Base-by-base conservation (phyloP, 2,329 filamentous ascomycete species). In the Sphaerulina vaccinii region DNA sequence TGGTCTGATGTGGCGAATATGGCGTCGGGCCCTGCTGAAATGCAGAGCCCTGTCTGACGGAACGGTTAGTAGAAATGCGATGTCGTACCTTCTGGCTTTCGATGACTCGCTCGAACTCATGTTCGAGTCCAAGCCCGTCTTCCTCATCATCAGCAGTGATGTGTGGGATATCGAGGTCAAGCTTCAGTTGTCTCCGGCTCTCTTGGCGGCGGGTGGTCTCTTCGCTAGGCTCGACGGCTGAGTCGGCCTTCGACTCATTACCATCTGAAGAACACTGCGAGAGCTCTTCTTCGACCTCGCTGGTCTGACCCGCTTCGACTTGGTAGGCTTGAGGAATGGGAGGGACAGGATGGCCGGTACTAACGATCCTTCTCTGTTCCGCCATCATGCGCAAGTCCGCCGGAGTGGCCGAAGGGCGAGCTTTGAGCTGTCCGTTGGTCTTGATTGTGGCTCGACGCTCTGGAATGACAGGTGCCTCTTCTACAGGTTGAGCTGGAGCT, bases 71-170 rank as follows among this genome's bases (percentile, higher is more conserved):
- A 46, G 22, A 46, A 49, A 33, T 37, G 27, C 24, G 35, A 42
- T 58, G 27, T 74, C 77, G 76, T 80, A 96, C 91, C 90, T 97
- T 97, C 87, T 96, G 91, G 69, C 86, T 82, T 75, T 96, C 90
- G 64, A 97, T 95, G 50, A 97, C 88, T 55, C 92, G 83, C 65
- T 97, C 90, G 71, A 97, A 96, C 69, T 96, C 93, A 64, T 88
- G 83, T 65, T 95, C 90, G 39, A 97, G 81, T 58, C 90, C 92
- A 57, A 95, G 84, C 55, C 88, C 88, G 49, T 93, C 79, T 66
- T 93, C 90, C 39, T 80, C 76, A 65, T 92, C 90, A 40, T 82
- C 77, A 41, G 76, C 75, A 27, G 77, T 84, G 65, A 88, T 84
- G 60, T 95, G 75, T 6, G 90, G 89, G 57, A 96, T 80, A 64